phyloP scores from a whole-genome alignment of 2,329 filamentous ascomycete genomes.

The Botryotinia convoluta region DNA sequence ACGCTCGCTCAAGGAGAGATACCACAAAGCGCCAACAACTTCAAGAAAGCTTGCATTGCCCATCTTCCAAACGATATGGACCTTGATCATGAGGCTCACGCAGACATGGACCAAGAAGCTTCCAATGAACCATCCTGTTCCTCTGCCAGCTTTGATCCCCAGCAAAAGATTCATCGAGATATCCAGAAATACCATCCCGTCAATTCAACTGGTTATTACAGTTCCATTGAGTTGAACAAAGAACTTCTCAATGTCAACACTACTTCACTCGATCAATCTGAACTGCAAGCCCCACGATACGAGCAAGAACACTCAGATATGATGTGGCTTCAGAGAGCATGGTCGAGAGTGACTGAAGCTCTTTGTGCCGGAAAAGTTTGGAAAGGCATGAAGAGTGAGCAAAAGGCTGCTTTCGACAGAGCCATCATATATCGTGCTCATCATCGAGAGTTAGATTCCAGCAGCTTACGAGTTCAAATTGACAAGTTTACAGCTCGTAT shows the following conservation, averaged over 20 bases:
- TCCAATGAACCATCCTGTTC: too few species aligned
- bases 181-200: neutral
- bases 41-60: neutral
- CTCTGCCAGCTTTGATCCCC: neutral
- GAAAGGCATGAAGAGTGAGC: neutral
- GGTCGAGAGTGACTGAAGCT: neutral
- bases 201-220: neutral
- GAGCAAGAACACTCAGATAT: neutral
- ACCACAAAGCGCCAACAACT: too few species aligned
- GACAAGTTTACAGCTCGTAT: neutral
- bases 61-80: too few species aligned
- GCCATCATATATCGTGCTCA: neutral
- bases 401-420: neutral
- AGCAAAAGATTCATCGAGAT: neutral
- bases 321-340: neutral
- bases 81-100: neutral
- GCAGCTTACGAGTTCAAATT: neutral
- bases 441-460: neutral
- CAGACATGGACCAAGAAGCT: rapidly evolving
- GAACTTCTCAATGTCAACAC: neutral
- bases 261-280: neutral
- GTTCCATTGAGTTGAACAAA: neutral
- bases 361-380: neutral
- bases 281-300: neutral
- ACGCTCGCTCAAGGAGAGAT: neutral